Base-by-base conservation (phyloP, 441 rosid genomes). In the Adansonia gregorii region DNA sequence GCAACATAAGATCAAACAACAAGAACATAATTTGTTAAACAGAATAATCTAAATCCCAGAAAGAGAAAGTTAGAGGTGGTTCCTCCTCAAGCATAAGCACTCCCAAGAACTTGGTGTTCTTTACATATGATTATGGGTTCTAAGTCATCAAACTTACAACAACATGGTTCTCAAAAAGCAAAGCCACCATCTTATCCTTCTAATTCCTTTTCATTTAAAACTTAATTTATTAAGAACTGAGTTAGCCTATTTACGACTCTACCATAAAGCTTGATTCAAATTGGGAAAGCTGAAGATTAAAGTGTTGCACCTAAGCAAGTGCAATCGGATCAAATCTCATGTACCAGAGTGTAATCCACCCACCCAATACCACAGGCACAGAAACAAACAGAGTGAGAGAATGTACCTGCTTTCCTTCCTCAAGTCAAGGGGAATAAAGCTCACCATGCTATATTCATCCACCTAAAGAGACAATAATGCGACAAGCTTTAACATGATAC, bases 401-500 rank as follows among this genome's bases (percentile, higher is more conserved):
- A 1, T 49, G 55, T 67, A 92, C 98, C 97, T 94, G 75, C 78
- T 82, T 66, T 92, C 95, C 87, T 91, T 94, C 82, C 91, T 86
- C 78, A 92, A 83, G 87, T 94, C 90, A 49, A 92, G 93, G 0
- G 97, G 98, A 78, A 88, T 78, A 78, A 94, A 94, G 83, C 90
- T 92, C 83, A 94, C 98, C 97, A 91, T 92, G 87, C 88, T 88
- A 81, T 84, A 94, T 55, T 92, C 90, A 80, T 93, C 94, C 77
- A 95, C 93, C 98, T 92, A 81, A 74, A 60, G 8, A 67, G 70
- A 60, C 24, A 71, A 78, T 12, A 22, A 82, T 24, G 48, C 24
- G 9, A 71, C 56, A 67, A 51, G 22, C 20, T 60, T 27, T 41
- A 43, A 22, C 56, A 48, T 56, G 55, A 61, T 45, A 52, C 55